A percentile compares a stretch with the other conserved stretches of the same genome.
phyloP scores from a whole-genome alignment of 768 basidiomycete genomes.

The Phanerochaete sordida region DNA sequence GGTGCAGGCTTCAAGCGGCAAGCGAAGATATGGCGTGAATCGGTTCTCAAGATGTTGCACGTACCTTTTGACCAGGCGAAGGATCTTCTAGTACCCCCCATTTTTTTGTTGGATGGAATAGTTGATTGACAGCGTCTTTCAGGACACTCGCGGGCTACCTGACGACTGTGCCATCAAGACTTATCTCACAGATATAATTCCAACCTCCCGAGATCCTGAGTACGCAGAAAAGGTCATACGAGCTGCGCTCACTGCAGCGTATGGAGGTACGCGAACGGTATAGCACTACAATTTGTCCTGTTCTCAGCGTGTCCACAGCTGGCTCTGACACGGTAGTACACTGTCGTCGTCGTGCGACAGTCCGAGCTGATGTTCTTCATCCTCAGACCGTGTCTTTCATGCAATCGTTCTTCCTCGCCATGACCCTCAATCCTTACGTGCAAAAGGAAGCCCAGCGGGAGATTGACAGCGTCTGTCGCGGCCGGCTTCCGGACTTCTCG shows the following conservation, averaged over 20 bases:
- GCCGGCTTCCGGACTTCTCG: constrained; percentile 22
- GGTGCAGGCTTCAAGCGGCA: constrained; percentile 16
- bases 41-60: background rate
- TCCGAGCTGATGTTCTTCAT: background rate
- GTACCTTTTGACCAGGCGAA: constrained; percentile 14
- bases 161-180: constrained; percentile 25
- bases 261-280: background rate
- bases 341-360: background rate
- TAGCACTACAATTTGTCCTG: no score
- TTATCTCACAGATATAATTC: background rate
- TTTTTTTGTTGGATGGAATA: no score
- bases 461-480: constrained; percentile 24
- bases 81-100: background rate
- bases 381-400: constrained; percentile 29
- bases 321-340: background rate
- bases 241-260: no score
- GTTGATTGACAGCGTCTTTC: background rate
- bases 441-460: constrained; percentile 24
- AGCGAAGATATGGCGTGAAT: constrained; percentile 12
- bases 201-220: background rate
- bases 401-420: constrained; percentile 33
- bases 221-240: background rate
- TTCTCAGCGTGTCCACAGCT: background rate
- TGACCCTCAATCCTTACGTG: constrained; percentile 32
- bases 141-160: constrained; percentile 26